A percentile compares a stretch with the other conserved stretches of the same genome.
These are phyloP conservation scores for Apostasia shenzhenica DNA, from an alignment of 106 monocot genomes.

Conservation along the genomic window DNA sequence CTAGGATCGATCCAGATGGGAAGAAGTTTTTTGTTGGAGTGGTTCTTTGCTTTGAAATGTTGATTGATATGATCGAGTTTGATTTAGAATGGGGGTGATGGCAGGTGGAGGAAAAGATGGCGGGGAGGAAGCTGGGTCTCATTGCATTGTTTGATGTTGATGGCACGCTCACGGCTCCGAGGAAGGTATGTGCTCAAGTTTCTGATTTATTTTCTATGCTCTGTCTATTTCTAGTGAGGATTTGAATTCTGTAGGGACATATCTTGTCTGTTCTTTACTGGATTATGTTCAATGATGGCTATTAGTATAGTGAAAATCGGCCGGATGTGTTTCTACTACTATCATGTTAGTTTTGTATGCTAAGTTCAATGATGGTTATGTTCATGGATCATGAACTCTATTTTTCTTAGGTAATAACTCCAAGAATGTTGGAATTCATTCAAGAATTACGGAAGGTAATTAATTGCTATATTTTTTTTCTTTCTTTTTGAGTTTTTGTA, in stretches of 20 bases:
- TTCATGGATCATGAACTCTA: not conserved
- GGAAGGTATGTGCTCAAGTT: conserved; percentile 44
- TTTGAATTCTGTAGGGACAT: not conserved
- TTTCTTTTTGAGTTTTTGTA: not conserved
- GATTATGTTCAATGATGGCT: not conserved
- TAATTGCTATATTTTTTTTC: not conserved
- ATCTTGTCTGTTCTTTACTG: not conserved
- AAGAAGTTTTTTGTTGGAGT: no score
- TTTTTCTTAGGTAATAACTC: conserved; percentile 47
- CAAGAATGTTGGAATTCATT: conserved; percentile 77
- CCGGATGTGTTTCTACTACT: not conserved
- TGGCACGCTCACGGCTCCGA: conserved; percentile 93
- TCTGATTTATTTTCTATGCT: not conserved
- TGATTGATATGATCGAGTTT: no score
- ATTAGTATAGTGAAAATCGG: not conserved
- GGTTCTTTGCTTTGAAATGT: no score
- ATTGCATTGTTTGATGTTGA: conserved; percentile 94
- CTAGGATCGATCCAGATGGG: no score
- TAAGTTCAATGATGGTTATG: no score
- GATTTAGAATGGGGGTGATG: not conserved
- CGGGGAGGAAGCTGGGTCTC: conserved; percentile 36
- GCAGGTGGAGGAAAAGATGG: conserved; percentile 15
- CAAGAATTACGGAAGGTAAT: conserved; percentile 63
- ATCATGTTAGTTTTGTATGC: not conserved
- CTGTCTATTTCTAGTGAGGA: not conserved